A percentile compares a stretch with the other conserved stretches of the same genome.
These are phyloP conservation scores for Erigeron canadensis DNA, from an alignment of 129 eudicot species.

Conservation along the genomic window DNA sequence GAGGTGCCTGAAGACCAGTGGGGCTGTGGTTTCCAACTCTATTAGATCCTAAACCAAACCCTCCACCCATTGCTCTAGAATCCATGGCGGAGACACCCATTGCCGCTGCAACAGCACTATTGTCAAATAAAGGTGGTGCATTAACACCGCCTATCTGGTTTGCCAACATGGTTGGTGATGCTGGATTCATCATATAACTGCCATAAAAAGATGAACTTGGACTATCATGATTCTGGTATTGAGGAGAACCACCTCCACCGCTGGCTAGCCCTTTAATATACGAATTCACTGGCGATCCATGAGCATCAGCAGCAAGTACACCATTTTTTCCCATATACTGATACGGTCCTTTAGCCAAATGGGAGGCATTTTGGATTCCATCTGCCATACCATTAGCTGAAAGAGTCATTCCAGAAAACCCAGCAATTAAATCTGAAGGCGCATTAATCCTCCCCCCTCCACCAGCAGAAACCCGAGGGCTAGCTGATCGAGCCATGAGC, in stretches of 20 bases:
- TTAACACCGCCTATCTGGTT: constrained; percentile 41
- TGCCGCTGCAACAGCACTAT: constrained; percentile 49
- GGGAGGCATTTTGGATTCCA: too few relatives aligned
- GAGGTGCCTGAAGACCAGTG: constrained; percentile 44
- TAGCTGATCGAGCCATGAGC: constrained; percentile 57
- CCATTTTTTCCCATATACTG: neutral
- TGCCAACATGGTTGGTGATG: constrained; percentile 61
- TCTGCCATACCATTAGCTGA: constrained; percentile 34
- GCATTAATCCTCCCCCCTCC: constrained; percentile 57
- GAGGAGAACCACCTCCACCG: constrained; percentile 51
- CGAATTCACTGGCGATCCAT: constrained; percentile 37
- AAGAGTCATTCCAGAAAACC: constrained; percentile 58
- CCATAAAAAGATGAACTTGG: constrained; percentile 59
- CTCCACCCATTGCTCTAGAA: constrained; percentile 61
- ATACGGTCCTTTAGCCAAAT: too few relatives aligned
- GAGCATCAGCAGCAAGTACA: constrained; percentile 52
- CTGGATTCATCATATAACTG: constrained; percentile 54
- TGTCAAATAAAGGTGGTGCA: constrained; percentile 54
- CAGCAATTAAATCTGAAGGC: constrained; percentile 59
- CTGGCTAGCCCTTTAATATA: constrained; percentile 44
- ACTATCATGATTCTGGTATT: constrained; percentile 54
- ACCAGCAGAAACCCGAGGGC: constrained; percentile 66
- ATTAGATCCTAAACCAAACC: constrained; percentile 47
- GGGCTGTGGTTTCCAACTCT: constrained; percentile 57
- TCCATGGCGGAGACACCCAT: constrained; percentile 61